A percentile compares a stretch with the other conserved stretches of the same genome.
These are phyloP conservation scores for Psilocybe cubensis DNA, from an alignment of 768 basidiomycete species.

Conservation along the genomic window DNA sequence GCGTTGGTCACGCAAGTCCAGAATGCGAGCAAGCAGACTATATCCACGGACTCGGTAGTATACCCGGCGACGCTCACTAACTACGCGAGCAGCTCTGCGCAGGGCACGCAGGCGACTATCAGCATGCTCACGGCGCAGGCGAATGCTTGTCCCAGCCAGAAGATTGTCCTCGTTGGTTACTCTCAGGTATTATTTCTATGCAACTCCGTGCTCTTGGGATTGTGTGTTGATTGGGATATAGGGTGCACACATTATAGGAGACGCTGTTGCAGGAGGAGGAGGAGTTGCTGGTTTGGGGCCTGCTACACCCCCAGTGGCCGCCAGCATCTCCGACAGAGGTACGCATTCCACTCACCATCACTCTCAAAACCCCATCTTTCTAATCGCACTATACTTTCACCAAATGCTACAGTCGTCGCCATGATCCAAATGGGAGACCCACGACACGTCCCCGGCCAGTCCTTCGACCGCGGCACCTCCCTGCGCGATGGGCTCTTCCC, in stretches of 20 bases:
- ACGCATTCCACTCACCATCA: too few species aligned
- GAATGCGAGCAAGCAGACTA: conserved; percentile 26
- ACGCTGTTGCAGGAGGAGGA: conserved; percentile 29
- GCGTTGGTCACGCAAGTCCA: conserved; percentile 28
- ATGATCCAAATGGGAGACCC: conserved; percentile 31
- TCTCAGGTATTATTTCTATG: conserved; percentile 20
- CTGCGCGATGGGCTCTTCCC: conserved; percentile 22
- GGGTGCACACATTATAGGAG: conserved; percentile 34
- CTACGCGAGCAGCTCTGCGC: conserved; percentile 29
- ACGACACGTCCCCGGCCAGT: conserved; percentile 26
- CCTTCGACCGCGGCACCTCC: conserved; percentile 29
- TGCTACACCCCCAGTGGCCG: conserved; percentile 22
- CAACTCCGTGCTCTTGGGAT: background rate
- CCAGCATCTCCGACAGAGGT: conserved; percentile 19
- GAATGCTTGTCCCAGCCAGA: conserved; percentile 28
- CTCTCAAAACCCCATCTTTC: too few species aligned
- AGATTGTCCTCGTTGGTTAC: conserved; percentile 34
- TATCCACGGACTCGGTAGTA: conserved; percentile 28
- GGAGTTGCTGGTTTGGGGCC: conserved; percentile 23
- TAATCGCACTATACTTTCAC: too few species aligned
- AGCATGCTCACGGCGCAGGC: conserved; percentile 27
- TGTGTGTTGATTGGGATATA: conserved; percentile 2
- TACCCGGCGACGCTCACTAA: conserved; percentile 32
- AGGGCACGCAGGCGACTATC: conserved; percentile 29
- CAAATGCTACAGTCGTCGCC: conserved; percentile 28